Conservation (phyloP, 768 basidiomycete species). For the Lactifluus subvellereus region DNA sequence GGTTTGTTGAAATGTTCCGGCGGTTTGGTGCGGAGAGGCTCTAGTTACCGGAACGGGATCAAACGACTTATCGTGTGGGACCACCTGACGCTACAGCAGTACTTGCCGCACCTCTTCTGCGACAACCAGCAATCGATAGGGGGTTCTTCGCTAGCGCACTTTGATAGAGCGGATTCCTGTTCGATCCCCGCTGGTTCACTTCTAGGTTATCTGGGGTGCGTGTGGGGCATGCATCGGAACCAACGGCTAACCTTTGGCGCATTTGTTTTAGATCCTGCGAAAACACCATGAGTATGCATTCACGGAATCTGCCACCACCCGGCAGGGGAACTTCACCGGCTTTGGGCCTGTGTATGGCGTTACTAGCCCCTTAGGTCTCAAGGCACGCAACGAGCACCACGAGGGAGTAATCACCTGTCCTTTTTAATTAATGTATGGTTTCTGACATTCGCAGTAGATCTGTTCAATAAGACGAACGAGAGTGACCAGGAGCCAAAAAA, state of each 20-base stretch:
- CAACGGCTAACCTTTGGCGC: not conserved
- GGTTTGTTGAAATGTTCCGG: conserved; percentile 4
- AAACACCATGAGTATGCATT: not conserved
- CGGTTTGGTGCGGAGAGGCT: not conserved
- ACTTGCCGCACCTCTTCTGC: not conserved
- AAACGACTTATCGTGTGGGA: not conserved
- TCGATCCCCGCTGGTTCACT: not conserved
- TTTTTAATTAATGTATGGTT: not conserved
- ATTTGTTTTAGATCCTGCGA: not conserved
- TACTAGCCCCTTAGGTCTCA: not conserved
- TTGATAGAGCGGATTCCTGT: not conserved
- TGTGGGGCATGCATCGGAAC: not conserved
- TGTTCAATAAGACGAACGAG: not conserved
- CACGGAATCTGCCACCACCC: not conserved
- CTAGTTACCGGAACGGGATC: conserved; percentile 1
- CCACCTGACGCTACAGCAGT: not conserved
- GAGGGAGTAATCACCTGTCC: not conserved
- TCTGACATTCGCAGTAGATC: not conserved
- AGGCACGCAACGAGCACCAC: not conserved
- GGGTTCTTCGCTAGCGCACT: not conserved
- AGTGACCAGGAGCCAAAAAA: not conserved
- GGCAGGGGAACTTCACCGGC: not conserved
- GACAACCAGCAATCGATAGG: not conserved
- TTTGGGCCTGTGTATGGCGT: not conserved
- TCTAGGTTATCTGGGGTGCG: not conserved